phyloP scores from a whole-genome alignment of 176 grass and related monocot species.

The Neostapfia colusana region DNA sequence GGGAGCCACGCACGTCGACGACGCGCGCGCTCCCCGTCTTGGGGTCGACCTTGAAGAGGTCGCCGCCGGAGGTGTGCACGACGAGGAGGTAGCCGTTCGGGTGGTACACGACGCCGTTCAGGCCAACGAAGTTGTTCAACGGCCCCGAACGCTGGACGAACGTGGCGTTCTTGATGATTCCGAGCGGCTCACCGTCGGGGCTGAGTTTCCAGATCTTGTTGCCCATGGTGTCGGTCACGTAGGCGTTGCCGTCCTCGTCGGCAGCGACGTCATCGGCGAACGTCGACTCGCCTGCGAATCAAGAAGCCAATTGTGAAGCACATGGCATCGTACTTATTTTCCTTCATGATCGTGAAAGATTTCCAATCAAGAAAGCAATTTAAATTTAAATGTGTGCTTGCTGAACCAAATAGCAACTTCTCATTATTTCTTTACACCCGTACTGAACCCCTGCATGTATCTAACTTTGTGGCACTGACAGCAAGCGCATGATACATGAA shows the following conservation, averaged over 20 bases:
- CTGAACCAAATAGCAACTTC: not conserved
- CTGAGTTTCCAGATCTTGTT: slow-evolving; percentile 92
- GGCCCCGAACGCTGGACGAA: slow-evolving; percentile 56
- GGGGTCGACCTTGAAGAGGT: slow-evolving; percentile 73
- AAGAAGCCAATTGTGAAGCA: slow-evolving; percentile 1
- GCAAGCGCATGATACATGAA: not conserved
- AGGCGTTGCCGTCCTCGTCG: slow-evolving; percentile 78
- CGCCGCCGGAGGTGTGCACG: slow-evolving; percentile 73
- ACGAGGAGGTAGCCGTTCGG: slow-evolving; percentile 84
- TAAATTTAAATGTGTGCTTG: not conserved
- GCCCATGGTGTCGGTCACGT: slow-evolving; percentile 64
- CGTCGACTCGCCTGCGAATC: slow-evolving; percentile 54
- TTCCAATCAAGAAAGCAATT: not conserved
- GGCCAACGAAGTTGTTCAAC: slow-evolving; percentile 57
- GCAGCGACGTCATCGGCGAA: slow-evolving; percentile 76
- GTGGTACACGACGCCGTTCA: slow-evolving; percentile 82
- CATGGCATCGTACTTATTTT: not conserved
- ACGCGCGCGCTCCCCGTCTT: slow-evolving; percentile 44
- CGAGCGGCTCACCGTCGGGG: slow-evolving; percentile 57
- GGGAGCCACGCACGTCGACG: slow-evolving; percentile 62
- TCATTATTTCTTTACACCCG: not conserved
- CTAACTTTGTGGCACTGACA: not conserved
- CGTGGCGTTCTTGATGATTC: slow-evolving; percentile 56
- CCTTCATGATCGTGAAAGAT: not conserved
- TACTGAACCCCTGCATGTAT: not conserved